phyloP scores from a whole-genome alignment of 2,329 filamentous ascomycete species.

The Botrytis sinoallii region DNA sequence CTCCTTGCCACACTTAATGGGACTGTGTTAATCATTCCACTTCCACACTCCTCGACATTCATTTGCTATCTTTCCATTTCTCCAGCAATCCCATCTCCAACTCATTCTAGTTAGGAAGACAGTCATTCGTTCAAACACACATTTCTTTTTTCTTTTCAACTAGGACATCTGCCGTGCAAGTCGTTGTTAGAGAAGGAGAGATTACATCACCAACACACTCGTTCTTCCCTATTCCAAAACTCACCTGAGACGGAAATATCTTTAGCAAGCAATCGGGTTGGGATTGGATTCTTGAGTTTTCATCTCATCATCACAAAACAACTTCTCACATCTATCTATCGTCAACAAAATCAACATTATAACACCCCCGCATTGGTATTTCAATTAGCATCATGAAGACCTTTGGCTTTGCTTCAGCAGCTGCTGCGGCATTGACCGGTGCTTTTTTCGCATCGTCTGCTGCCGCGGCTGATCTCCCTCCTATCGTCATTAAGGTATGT shows the following conservation, averaged over 20 bases:
- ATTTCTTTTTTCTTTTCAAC: neutral
- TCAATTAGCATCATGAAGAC: constrained; percentile 49
- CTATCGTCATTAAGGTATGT: constrained; percentile 47
- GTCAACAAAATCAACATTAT: constrained; percentile 27
- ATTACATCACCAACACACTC: constrained; percentile 5
- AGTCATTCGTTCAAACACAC: constrained; percentile 8
- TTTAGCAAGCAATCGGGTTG: neutral
- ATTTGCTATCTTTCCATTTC: neutral
- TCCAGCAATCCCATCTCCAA: neutral
- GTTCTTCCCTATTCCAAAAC: constrained; percentile 10
- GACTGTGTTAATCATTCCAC: neutral
- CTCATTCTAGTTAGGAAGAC: neutral
- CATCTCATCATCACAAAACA: neutral
- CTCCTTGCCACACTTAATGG: constrained; percentile 10
- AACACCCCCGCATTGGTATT: constrained; percentile 13
- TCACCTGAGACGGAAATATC: neutral
- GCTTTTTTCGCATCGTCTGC: constrained; percentile 48
- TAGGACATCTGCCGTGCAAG: constrained; percentile 8
- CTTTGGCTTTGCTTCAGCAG: constrained; percentile 44
- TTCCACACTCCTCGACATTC: neutral
- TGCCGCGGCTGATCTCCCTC: constrained; percentile 53
- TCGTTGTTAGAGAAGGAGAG: neutral
- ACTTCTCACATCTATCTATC: constrained; percentile 8
- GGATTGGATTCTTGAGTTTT: neutral
- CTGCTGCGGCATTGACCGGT: constrained; percentile 46